Evolutionary conservation across 1,284 basidiomycete genomes (phyloP).

Genomic region (Volvariella volvacea): DNA sequence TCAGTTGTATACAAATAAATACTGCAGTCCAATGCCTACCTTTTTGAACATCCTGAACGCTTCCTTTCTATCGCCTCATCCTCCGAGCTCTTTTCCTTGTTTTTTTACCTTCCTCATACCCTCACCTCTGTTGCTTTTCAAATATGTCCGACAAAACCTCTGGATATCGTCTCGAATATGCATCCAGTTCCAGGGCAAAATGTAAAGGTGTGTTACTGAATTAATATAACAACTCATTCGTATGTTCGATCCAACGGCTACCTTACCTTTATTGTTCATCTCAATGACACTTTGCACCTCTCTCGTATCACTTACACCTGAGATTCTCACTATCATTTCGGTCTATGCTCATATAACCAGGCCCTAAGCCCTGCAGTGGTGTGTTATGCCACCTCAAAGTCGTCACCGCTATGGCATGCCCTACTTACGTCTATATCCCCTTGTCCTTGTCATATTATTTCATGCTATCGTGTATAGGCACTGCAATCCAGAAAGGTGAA

Average conservation of each 20-base stretch:
- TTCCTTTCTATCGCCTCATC: too few relatives aligned
- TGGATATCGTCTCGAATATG: slow-evolving; percentile 77
- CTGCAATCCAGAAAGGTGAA: slow-evolving; percentile 64
- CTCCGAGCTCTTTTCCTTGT: too few relatives aligned
- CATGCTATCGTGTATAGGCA: slow-evolving; percentile 37
- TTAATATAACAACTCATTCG: slow-evolving; percentile 3
- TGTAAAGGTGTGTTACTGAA: slow-evolving; percentile 85
- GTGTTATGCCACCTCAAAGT: slow-evolving; percentile 13
- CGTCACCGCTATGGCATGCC: too few relatives aligned
- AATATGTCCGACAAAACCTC: slow-evolving; percentile 32
- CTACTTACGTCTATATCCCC: too few relatives aligned
- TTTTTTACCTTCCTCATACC: too few relatives aligned
- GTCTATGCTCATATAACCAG: slow-evolving; percentile 30
- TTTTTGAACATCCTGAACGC: too few relatives aligned
- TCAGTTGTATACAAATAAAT: too few relatives aligned
- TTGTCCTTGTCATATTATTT: slow-evolving; percentile 9
- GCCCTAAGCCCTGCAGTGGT: slow-evolving; percentile 76
- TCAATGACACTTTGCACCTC: neutral
- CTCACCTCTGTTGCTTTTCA: too few relatives aligned
- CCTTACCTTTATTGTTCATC: slow-evolving; percentile 3
- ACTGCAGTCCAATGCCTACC: too few relatives aligned
- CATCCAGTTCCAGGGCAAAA: slow-evolving; percentile 58
- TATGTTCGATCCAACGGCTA: too few relatives aligned
- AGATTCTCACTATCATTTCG: slow-evolving; percentile 7
- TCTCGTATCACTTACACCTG: too few relatives aligned